Conservation (phyloP, 768 basidiomycete species). For the Macrolepiota dolichaula region DNA sequence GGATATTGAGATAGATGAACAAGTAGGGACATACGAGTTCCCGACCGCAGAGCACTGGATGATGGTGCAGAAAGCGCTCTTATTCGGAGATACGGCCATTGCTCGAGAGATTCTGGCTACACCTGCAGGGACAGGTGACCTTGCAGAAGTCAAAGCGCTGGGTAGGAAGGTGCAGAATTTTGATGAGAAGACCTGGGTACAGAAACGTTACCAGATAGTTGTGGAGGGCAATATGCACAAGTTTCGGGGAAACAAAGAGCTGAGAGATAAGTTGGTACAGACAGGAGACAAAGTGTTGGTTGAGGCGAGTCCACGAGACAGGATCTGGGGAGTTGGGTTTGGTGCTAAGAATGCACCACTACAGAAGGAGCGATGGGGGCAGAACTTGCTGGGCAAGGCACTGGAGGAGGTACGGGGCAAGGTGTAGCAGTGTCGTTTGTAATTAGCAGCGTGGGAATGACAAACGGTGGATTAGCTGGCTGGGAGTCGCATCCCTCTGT, state of each 20-base stretch:
- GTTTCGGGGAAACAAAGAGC: constrained; percentile 44
- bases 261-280: constrained; percentile 36
- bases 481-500: constrained; percentile 13
- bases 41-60: constrained; percentile 61
- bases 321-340: constrained; percentile 64
- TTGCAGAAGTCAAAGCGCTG: constrained; percentile 48
- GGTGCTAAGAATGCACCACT: constrained; percentile 45
- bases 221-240: constrained; percentile 51
- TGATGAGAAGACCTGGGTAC: constrained; percentile 45
- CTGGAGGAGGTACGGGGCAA: constrained; percentile 36
- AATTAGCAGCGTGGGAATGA: constrained; percentile 18
- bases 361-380: constrained; percentile 44
- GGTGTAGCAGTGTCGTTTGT: constrained; percentile 24
- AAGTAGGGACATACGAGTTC: constrained; percentile 32
- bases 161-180: constrained; percentile 49
- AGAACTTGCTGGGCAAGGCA: constrained; percentile 53
- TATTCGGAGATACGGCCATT: constrained; percentile 45
- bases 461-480: constrained; percentile 9
- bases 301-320: constrained; percentile 57
- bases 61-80: constrained; percentile 61
- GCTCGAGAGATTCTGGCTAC: constrained; percentile 38
- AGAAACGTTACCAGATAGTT: constrained; percentile 45
- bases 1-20: constrained; percentile 25
- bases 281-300: constrained; percentile 48
- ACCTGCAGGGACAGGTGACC: constrained; percentile 27